A percentile compares a stretch with the other conserved stretches of the same genome.
Conservation (phyloP, 495 filamentous ascomycete species). For the Aspergillus homomorphus region DNA sequence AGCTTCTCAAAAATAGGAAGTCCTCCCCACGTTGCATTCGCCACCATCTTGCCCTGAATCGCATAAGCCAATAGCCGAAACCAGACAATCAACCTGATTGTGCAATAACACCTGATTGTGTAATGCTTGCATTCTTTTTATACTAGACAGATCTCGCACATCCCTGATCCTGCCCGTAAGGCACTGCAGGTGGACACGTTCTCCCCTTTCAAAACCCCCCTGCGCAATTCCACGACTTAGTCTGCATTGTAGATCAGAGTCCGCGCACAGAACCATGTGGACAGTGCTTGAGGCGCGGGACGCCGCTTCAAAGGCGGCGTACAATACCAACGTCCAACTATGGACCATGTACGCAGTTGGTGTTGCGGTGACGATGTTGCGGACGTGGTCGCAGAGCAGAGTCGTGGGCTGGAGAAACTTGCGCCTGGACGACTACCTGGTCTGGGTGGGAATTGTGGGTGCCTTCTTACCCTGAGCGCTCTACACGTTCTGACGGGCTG, state of each 20-base stretch:
- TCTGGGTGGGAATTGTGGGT: conserved; percentile 49
- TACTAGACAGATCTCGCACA: too few relatives aligned
- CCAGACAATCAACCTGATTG: too few relatives aligned
- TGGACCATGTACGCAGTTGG: conserved; percentile 48
- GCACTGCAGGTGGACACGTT: too few relatives aligned
- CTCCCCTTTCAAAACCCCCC: too few relatives aligned
- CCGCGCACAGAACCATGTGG: background rate
- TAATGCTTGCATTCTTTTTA: too few relatives aligned
- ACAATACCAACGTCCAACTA: conserved; percentile 38
- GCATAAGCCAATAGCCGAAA: too few relatives aligned
- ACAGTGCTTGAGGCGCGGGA: conserved; percentile 18
- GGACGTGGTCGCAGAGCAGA: conserved; percentile 41
- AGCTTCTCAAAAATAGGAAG: too few relatives aligned
- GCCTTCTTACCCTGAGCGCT: background rate
- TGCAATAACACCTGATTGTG: too few relatives aligned
- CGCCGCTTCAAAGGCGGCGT: conserved; percentile 30
- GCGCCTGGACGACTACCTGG: conserved; percentile 52
- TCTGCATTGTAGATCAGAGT: background rate
- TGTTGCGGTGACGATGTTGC: conserved; percentile 40
- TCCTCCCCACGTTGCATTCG: too few relatives aligned
- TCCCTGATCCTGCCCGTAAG: too few relatives aligned
- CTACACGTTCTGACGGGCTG: background rate
- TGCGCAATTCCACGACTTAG: background rate
- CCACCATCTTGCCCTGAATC: too few relatives aligned
- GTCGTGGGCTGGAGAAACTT: conserved; percentile 41